These are phyloP conservation scores for Berkeleyomyces basicola DNA, from an alignment of 2,329 filamentous ascomycete genomes.

Conservation along the genomic window DNA sequence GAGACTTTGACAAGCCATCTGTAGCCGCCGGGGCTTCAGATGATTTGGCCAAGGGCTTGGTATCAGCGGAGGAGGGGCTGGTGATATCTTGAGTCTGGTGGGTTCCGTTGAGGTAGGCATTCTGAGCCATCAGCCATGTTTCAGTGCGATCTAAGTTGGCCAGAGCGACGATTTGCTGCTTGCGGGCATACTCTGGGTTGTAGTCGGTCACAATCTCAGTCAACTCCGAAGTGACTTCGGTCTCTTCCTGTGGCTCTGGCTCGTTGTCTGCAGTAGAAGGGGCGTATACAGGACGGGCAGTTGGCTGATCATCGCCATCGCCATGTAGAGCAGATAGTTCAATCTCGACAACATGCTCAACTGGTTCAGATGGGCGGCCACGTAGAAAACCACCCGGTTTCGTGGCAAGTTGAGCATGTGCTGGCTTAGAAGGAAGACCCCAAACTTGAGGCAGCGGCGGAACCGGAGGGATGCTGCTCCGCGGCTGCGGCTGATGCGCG, in stretches of 20 bases:
- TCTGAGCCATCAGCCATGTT: slow-evolving; percentile 72
- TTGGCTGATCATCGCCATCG: slow-evolving; percentile 14
- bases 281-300: slow-evolving; percentile 17
- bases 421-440: slow-evolving; percentile 4
- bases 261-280: slow-evolving; percentile 18
- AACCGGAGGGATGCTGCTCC: slow-evolving; percentile 5
- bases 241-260: slow-evolving; percentile 16
- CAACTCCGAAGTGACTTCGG: slow-evolving; percentile 29
- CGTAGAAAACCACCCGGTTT: neutral
- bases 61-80: slow-evolving; percentile 12
- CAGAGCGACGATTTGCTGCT: slow-evolving; percentile 52
- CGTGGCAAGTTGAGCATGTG: neutral
- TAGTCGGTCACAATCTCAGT: slow-evolving; percentile 51
- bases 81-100: slow-evolving; percentile 28
- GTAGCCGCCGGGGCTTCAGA: neutral
- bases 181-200: slow-evolving; percentile 57
- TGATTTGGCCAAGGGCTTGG: neutral
- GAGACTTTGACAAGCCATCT: neutral
- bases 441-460: slow-evolving; percentile 9
- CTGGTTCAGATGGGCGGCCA: neutral
- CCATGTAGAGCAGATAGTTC: slow-evolving; percentile 15
- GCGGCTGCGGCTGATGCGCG: slow-evolving; percentile 17
- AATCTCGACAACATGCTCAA: slow-evolving; percentile 16
- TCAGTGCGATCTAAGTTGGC: slow-evolving; percentile 73
- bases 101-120: slow-evolving; percentile 55